Conservation (phyloP, 1,284 basidiomycete species). For the Thecaphora frezii region DNA sequence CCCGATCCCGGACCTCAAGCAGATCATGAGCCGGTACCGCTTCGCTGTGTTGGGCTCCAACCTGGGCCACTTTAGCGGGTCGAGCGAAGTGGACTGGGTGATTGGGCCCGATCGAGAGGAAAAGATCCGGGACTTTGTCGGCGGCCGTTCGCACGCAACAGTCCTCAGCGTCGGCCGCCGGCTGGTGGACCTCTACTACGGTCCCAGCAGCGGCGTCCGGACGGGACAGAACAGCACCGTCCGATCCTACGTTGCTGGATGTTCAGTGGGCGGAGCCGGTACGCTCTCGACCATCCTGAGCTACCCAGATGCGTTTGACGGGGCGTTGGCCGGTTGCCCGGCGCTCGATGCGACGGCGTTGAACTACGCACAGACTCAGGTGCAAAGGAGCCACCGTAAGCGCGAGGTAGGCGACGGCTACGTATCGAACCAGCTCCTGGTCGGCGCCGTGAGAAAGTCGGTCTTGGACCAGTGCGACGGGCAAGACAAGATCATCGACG, state of each 20-base stretch:
- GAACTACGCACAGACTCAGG: not conserved
- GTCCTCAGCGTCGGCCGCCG: not conserved
- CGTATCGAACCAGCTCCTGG: not conserved
- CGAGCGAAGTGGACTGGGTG: constrained; percentile 2
- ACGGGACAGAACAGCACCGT: not conserved
- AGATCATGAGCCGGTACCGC: constrained; percentile 28
- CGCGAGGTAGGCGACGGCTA: not conserved
- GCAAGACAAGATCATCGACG: constrained; percentile 26
- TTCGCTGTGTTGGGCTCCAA: constrained; percentile 29
- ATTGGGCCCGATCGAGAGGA: not conserved
- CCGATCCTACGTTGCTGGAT: not conserved
- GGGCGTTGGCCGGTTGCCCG: not conserved
- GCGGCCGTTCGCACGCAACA: not conserved
- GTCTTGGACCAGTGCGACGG: constrained; percentile 29
- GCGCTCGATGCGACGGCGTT: not conserved
- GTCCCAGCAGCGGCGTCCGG: not conserved
- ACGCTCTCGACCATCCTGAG: not conserved
- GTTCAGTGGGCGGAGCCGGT: not conserved
- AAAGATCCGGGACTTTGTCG: not conserved
- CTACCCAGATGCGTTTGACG: not conserved
- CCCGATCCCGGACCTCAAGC: constrained; percentile 37
- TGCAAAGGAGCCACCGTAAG: not conserved
- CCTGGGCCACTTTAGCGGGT: constrained; percentile 26
- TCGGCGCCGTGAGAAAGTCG: constrained; percentile 7
- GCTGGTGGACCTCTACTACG: not conserved